A percentile compares a stretch with the other conserved stretches of the same genome.
These are phyloP conservation scores for Eremothecium coryli DNA, from an alignment of 1,139 yeast species.

Conservation along the genomic window DNA sequence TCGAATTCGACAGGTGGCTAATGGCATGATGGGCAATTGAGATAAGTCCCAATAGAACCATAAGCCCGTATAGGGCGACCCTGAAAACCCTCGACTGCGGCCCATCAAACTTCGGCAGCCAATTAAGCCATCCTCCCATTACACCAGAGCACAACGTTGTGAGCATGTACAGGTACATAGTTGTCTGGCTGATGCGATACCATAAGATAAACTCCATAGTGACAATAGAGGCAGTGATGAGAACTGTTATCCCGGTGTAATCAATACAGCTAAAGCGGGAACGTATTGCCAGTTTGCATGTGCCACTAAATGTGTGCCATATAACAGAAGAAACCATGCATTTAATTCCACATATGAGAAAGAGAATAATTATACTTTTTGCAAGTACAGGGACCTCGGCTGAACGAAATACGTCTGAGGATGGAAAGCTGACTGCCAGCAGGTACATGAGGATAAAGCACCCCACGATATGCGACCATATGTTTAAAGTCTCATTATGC, in stretches of 20 bases:
- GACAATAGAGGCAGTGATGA: slow-evolving; percentile 84
- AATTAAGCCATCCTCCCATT: slow-evolving; percentile 69
- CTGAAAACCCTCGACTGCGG: slow-evolving; percentile 77
- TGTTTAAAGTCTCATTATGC: slow-evolving; percentile 88
- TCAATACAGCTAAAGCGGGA: slow-evolving; percentile 85
- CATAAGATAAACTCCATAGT: slow-evolving; percentile 78
- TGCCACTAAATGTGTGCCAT: slow-evolving; percentile 90
- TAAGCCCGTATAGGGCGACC: slow-evolving; percentile 71
- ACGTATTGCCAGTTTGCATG: slow-evolving; percentile 55
- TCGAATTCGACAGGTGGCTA: slow-evolving; percentile 10
- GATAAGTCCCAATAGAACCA: slow-evolving; percentile 66
- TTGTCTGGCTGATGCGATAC: slow-evolving; percentile 46
- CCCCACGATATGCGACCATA: slow-evolving; percentile 87
- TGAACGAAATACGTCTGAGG: slow-evolving; percentile 35
- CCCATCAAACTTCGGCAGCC: slow-evolving; percentile 83
- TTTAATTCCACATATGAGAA: slow-evolving; percentile 61
- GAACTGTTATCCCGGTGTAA: slow-evolving; percentile 85
- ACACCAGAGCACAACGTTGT: slow-evolving; percentile 60
- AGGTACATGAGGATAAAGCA: slow-evolving; percentile 49
- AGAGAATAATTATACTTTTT: slow-evolving; percentile 48
- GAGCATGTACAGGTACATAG: slow-evolving; percentile 39
- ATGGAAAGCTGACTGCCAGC: slow-evolving; percentile 54
- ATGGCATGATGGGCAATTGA: slow-evolving; percentile 48
- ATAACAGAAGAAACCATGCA: slow-evolving; percentile 70
- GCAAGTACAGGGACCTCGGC: slow-evolving; percentile 32